Evolutionary conservation across 202 grass and related monocot species (phyloP).

Genomic region (Carex arenaria): DNA sequence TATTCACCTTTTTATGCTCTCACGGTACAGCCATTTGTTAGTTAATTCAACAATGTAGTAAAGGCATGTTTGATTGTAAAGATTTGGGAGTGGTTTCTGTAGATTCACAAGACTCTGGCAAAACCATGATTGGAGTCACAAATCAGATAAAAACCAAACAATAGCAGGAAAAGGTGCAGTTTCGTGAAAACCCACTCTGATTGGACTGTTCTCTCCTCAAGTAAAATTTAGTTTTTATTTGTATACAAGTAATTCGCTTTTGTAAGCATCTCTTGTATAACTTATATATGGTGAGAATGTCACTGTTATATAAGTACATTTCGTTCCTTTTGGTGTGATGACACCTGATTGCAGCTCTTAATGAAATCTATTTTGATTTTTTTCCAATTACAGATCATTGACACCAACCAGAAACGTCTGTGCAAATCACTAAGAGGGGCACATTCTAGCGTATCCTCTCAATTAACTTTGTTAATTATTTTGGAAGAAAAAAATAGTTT

Average conservation of each 20-base stretch:
- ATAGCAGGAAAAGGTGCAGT: background rate
- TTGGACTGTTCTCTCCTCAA: background rate
- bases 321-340: background rate
- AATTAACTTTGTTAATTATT: conserved; percentile 1
- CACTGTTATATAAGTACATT: background rate
- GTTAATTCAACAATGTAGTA: background rate
- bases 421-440: conserved; percentile 91
- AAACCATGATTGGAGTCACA: background rate
- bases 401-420: conserved; percentile 56
- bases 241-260: background rate
- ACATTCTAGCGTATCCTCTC: conserved; percentile 85
- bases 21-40: background rate
- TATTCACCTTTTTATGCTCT: background rate
- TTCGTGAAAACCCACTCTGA: background rate
- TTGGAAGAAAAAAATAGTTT: background rate
- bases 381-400: conserved; percentile 61
- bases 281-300: background rate
- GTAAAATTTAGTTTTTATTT: background rate
- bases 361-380: background rate
- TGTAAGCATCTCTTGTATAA: background rate
- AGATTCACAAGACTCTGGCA: background rate
- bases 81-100: background rate
- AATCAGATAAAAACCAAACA: background rate
- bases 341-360: background rate
- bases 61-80: background rate